phyloP scores from a whole-genome alignment of 257 asterid genomes.

The Przewalskia tangutica region DNA sequence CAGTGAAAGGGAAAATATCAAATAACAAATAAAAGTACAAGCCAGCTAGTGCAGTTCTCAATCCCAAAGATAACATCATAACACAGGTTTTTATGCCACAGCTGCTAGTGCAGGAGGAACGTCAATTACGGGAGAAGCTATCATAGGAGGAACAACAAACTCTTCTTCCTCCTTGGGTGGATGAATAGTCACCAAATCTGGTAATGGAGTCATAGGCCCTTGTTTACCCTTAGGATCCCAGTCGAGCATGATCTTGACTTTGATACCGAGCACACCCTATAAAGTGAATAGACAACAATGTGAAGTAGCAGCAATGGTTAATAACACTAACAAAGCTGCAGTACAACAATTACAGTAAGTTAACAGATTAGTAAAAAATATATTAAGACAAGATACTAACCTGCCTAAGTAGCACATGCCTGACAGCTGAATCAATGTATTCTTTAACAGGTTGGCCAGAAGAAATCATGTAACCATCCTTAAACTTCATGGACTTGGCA shows the following conservation, averaged over 20 bases:
- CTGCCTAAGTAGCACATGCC: constrained; percentile 59
- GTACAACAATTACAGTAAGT: neutral
- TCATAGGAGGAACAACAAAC: constrained; percentile 9
- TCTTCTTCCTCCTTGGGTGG: constrained; percentile 53
- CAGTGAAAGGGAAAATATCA: neutral
- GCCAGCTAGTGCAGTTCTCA: neutral
- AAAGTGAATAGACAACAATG: neutral
- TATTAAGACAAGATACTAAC: neutral
- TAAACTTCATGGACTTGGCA: constrained; percentile 60
- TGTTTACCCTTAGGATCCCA: constrained; percentile 9
- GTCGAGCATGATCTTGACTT: constrained; percentile 6
- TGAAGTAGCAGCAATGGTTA: neutral
- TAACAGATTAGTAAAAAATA: neutral
- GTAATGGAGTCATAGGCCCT: constrained; percentile 3
- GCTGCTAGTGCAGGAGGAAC: neutral
- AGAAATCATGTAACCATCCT: constrained; percentile 62
- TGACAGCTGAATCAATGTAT: constrained; percentile 53
- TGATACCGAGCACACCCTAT: constrained; percentile 5
- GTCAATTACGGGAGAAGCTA: constrained; percentile 12
- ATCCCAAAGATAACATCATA: neutral
- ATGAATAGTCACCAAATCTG: constrained; percentile 22
- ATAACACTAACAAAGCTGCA: neutral
- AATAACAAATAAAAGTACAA: neutral
- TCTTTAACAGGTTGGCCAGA: constrained; percentile 67
- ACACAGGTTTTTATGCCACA: neutral